Evolutionary conservation across 2,329 filamentous ascomycete genomes (phyloP), one percentile per base, ranked within the genome.

Genomic region (Colletotrichum graminicola): DNA sequence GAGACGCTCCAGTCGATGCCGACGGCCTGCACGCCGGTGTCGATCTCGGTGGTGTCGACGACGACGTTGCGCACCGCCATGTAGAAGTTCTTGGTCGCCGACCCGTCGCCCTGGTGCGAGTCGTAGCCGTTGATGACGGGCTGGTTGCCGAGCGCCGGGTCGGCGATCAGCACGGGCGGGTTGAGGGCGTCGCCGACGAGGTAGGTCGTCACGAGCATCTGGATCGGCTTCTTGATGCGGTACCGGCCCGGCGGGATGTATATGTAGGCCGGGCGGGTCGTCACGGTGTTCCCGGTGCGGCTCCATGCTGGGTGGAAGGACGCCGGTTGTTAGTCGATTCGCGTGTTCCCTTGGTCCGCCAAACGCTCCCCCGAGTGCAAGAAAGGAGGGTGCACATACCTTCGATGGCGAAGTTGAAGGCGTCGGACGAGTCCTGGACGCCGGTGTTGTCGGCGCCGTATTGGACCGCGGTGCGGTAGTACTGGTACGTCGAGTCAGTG

Each of bases 81-180:
- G 74, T 78, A 80, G 57, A 80, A 79, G 73, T 80, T 80, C 68
- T 79, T 80, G 71, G 75, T 80, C 21, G 65, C 64, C 16, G 68
- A 73, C 56, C 73, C 75, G n/a, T 77, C 73, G 18, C 77, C 77
- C 49, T 77, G 76, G 57, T 75, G 62, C 11, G 69, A 70, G 55
- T 79, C 78, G 45, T 76, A 77, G 26, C 65, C 65, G 57, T 71
- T 57, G 65, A 78, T 75, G 45, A 78, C 74, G 10, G 75, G 18
- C 65, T 67, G 4, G 71, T 59, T 52, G 74, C 68, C 68, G 6
- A 71, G 57, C 36, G 56, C 65, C 43, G 68, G 59, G 43, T 71
- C 68, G 29, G 78, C 78, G n/a, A 78, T 68, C 34, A 80, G 76
- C 7, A 75, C 75, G 1, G 78, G 79, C 43, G 66, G 76, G 66